A percentile compares a stretch with the other conserved stretches of the same genome.
Evolutionary conservation across 192 early-diverging fungal genomes (phyloP).

Genomic region (Backusella luteola): DNA sequence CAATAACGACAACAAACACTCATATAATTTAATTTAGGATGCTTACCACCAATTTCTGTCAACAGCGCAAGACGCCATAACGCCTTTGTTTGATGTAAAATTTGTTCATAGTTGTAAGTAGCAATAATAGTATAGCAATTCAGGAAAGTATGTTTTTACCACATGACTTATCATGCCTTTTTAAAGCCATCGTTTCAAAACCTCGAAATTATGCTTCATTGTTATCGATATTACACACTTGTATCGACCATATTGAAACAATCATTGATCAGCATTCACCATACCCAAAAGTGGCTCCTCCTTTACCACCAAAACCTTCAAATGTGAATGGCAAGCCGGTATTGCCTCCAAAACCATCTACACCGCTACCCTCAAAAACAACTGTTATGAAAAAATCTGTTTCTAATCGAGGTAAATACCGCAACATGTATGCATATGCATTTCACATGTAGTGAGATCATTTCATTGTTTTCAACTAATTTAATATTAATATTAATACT

Average conservation of each 20-base stretch:
- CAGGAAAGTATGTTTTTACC: not conserved
- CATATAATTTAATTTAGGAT: slow-evolving; percentile 6
- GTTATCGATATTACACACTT: slow-evolving; percentile 9
- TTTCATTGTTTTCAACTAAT: not conserved
- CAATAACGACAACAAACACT: not conserved
- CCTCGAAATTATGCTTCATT: slow-evolving; percentile 1
- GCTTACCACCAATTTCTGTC: slow-evolving; percentile 6
- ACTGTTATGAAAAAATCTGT: slow-evolving; percentile 1
- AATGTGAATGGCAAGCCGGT: slow-evolving; percentile 13
- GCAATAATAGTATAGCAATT: not conserved
- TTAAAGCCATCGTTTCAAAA: slow-evolving; percentile 13
- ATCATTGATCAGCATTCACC: slow-evolving; percentile 13
- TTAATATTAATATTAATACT: too few species aligned
- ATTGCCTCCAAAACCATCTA: slow-evolving; percentile 14
- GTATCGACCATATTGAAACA: slow-evolving; percentile 11
- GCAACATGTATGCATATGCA: not conserved
- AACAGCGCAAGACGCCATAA: slow-evolving; percentile 7
- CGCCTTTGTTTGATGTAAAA: slow-evolving; percentile 12
- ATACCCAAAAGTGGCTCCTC: not conserved
- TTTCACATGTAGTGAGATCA: not conserved
- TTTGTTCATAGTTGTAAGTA: slow-evolving; percentile 17
- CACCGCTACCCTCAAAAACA: not conserved
- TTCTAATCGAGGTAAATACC: slow-evolving; percentile 5
- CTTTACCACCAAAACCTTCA: slow-evolving; percentile 14
- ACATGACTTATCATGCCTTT: not conserved